A percentile compares a stretch with the other conserved stretches of the same genome.
Conservation (phyloP, 352 stramenopile genomes). For the Globisporangium recalcitrans region DNA sequence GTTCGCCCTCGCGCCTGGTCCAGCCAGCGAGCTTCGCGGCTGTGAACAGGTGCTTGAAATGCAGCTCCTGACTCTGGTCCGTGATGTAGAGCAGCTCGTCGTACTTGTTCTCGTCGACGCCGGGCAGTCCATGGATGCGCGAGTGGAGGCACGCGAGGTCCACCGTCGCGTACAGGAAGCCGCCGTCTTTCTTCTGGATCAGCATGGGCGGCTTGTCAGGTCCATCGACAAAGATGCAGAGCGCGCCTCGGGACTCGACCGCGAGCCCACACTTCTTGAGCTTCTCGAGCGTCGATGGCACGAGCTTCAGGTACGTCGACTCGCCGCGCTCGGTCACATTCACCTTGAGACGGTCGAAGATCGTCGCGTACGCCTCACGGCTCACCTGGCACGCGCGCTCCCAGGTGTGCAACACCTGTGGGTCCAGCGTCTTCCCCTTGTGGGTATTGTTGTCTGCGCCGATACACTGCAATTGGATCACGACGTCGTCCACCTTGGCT, state of each 20-base stretch:
- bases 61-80: constrained; percentile 70
- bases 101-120: constrained; percentile 59
- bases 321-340: constrained; percentile 64
- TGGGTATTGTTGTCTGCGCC: constrained; percentile 14
- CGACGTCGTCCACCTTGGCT: constrained; percentile 52
- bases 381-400: constrained; percentile 63
- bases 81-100: constrained; percentile 83
- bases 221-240: constrained; percentile 73
- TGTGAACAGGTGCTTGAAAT: constrained; percentile 78
- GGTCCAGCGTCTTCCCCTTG: constrained; percentile 26
- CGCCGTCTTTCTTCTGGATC: constrained; percentile 77
- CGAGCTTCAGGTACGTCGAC: constrained; percentile 67
- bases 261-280: constrained; percentile 45
- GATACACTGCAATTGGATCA: constrained; percentile 68
- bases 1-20: constrained; percentile 21
- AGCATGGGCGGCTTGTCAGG: constrained; percentile 72
- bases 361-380: constrained; percentile 51
- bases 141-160: constrained; percentile 70
- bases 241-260: constrained; percentile 50
- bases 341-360: constrained; percentile 66
- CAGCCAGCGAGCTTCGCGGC: constrained; percentile 50
- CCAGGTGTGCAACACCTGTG: constrained; percentile 45
- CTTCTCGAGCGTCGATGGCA: constrained; percentile 38
- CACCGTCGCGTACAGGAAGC: constrained; percentile 75
- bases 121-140: constrained; percentile 64